phyloP scores from a whole-genome alignment of 805 yeast genomes.

The Jamesozyma spencerorum region DNA sequence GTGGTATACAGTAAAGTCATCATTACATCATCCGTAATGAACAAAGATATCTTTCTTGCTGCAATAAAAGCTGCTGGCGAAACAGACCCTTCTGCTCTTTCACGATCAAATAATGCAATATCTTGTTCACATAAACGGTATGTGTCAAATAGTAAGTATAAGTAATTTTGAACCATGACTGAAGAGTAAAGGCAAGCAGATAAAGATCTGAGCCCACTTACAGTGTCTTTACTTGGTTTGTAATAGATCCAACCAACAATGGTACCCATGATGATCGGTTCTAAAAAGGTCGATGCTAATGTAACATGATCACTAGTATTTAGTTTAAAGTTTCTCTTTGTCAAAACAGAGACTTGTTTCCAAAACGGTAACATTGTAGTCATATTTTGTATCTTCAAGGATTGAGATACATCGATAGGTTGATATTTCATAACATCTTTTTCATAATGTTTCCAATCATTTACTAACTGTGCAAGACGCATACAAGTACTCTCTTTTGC shows the following conservation, averaged over 20 bases:
- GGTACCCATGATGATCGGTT: slow-evolving; percentile 46
- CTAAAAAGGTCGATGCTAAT: slow-evolving; percentile 34
- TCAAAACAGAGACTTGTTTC: slow-evolving; percentile 37
- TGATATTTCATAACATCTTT: slow-evolving; percentile 1
- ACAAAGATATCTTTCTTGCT: slow-evolving; percentile 55
- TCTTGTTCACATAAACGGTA: slow-evolving; percentile 49
- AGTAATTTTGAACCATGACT: slow-evolving; percentile 45
- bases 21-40: slow-evolving; percentile 60
- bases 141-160: slow-evolving; percentile 48
- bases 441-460: slow-evolving; percentile 31
- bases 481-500: slow-evolving; percentile 29
- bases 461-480: slow-evolving; percentile 30
- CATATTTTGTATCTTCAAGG: slow-evolving; percentile 20
- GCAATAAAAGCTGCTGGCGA: slow-evolving; percentile 58
- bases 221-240: slow-evolving; percentile 35
- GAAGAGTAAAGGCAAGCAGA: slow-evolving; percentile 46
- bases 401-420: slow-evolving; percentile 8
- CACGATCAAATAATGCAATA: slow-evolving; percentile 52
- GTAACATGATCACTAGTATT: slow-evolving; percentile 46
- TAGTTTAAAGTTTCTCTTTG: slow-evolving; percentile 38
- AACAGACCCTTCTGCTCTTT: slow-evolving; percentile 60
- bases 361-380: slow-evolving; percentile 32
- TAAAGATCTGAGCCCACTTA: slow-evolving; percentile 56
- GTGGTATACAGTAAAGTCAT: slow-evolving; percentile 49
- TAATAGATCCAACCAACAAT: slow-evolving; percentile 72